Evolutionary conservation across 2,329 filamentous ascomycete species (phyloP), one percentile per base, ranked within the genome.

Genomic region (Colletotrichum lupini): DNA sequence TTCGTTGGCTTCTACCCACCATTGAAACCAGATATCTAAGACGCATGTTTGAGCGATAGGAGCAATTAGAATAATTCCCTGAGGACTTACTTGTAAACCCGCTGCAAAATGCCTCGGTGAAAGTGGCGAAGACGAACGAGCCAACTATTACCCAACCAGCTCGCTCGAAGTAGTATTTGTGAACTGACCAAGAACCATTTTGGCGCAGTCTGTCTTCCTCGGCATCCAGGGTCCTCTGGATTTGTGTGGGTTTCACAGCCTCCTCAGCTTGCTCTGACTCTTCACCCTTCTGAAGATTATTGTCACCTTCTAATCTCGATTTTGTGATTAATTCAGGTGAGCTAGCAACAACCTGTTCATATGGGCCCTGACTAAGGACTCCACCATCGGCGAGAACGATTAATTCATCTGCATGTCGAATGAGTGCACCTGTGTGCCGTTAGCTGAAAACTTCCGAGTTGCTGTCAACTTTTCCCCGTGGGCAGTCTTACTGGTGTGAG

Each of bases 1-100:
- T 19, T 53, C 53, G 30, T 66, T 70, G 32, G 67, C 67, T 53
- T 70, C 67, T 3, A 60, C 62, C 67, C 67, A 70, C 67, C 67
- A 70, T 22, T 70, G 52, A 2, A 70, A 58, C 67, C 67, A 70
- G 32, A 70, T 59, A 3, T 52, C 67, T 70, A 22, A 11, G 16
- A 3, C 1, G 30, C n/a, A 19, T 2, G 26, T 64, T 8, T 35
- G 52, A 24, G 1, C 11, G 1, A 49, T 12, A 5, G 7, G n/a
- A 7, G 7, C 19, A 7, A 28, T 14, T 19, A 9, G n/a, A 4
- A 5, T 22, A 0, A 35, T n/a, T 14, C 35, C 2, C 5, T n/a
- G 4, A 3, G n/a, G 5, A 1, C 58, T 1, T 42, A 71, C 68
- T 71, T 8, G 68, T 52, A 1, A 71, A 71, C 2, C 46, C 53